phyloP scores from a whole-genome alignment of 176 grass and related monocot genomes.

The Hyparrhenia diplandra region DNA sequence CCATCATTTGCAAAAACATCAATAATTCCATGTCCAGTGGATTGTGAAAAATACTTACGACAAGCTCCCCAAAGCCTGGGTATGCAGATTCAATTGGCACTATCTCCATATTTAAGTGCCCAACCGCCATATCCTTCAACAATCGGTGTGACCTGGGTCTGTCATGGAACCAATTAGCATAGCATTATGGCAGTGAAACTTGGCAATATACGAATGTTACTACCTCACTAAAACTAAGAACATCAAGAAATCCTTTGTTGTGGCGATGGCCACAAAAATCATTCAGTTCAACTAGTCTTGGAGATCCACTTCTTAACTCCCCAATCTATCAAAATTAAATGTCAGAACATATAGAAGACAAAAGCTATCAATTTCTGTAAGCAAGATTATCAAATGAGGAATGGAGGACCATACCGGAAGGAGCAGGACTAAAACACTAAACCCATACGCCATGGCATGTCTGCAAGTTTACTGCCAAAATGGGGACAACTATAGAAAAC shows the following conservation, averaged over 20 bases:
- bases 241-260: conserved; percentile 71
- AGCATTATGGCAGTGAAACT: background rate
- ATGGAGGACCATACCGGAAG: conserved; percentile 58
- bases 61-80: conserved; percentile 85
- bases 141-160: conserved; percentile 96
- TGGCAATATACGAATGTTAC: background rate
- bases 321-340: conserved; percentile 58
- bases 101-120: conserved; percentile 85
- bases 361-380: conserved; percentile 4
- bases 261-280: conserved; percentile 72
- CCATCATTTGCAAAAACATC: background rate
- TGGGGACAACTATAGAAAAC: conserved; percentile 98
- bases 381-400: conserved; percentile 9
- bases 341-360: background rate
- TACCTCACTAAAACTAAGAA: conserved; percentile 99
- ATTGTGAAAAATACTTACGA: conserved; percentile 51
- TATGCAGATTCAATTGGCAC: conserved; percentile 99
- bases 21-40: background rate
- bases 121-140: conserved; percentile 99
- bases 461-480: conserved; percentile 98
- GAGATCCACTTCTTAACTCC: conserved; percentile 91
- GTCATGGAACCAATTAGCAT: conserved; percentile 32
- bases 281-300: conserved; percentile 84
- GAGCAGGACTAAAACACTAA: conserved; percentile 89
- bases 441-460: conserved; percentile 99